Evolutionary conservation across 108 stramenopile genomes (phyloP).

Genomic region (Aurantiochytrium sp.): DNA sequence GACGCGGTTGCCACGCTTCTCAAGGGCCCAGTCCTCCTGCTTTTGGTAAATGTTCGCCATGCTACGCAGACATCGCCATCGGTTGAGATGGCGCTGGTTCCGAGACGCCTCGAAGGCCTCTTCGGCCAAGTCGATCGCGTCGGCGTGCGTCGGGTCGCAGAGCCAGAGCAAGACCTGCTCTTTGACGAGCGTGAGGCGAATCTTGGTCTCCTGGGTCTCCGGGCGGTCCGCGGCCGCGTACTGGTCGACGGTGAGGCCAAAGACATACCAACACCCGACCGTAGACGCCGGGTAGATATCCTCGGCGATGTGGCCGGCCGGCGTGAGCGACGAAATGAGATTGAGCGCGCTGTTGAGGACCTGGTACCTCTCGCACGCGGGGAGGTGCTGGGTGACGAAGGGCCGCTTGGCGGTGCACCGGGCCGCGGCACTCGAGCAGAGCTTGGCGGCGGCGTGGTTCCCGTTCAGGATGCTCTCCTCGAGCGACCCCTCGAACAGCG

Average conservation of each 20-base stretch:
- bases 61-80: background rate
- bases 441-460: background rate
- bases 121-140: background rate
- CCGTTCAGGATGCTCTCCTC: background rate
- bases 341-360: background rate
- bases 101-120: background rate
- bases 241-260: background rate
- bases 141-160: background rate
- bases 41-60: background rate
- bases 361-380: background rate
- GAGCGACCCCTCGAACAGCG: conserved; percentile 3
- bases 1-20: background rate
- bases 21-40: background rate
- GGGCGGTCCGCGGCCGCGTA: background rate
- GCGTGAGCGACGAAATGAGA: background rate
- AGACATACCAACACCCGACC: background rate
- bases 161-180: background rate
- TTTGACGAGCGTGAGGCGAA: background rate
- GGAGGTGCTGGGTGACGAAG: conserved; percentile 2
- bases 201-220: background rate
- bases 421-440: background rate
- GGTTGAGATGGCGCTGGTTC: background rate
- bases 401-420: background rate
- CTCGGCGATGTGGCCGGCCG: conserved; percentile 3
- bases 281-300: background rate